phyloP scores from a whole-genome alignment of 371 early-diverging fungal species.

The Mucor piriformis region DNA sequence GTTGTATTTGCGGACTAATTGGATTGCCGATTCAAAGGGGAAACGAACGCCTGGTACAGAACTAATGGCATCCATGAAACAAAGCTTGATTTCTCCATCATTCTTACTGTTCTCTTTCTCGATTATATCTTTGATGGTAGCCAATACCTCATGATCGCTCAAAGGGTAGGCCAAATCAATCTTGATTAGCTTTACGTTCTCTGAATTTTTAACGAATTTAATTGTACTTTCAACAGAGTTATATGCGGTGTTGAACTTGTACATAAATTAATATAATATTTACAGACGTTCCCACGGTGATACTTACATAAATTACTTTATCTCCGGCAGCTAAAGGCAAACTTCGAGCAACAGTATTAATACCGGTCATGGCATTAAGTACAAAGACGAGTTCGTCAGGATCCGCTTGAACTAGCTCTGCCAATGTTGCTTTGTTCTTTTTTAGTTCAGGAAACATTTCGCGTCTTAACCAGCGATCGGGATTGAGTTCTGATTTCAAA shows the following conservation, averaged over 20 bases:
- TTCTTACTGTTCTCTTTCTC: slow-evolving; percentile 37
- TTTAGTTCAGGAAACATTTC: slow-evolving; percentile 12
- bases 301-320: slow-evolving; percentile 33
- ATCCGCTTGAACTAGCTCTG: slow-evolving; percentile 37
- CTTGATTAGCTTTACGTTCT: slow-evolving; percentile 35
- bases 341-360: slow-evolving; percentile 48
- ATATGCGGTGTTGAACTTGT: slow-evolving; percentile 51
- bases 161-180: slow-evolving; percentile 37
- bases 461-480: slow-evolving; percentile 25
- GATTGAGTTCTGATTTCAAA: slow-evolving; percentile 12
- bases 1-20: slow-evolving; percentile 48
- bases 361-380: slow-evolving; percentile 44
- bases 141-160: slow-evolving; percentile 33
- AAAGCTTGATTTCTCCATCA: slow-evolving; percentile 43
- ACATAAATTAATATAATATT: too few relatives aligned
- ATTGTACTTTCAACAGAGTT: slow-evolving; percentile 46
- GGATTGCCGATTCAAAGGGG: slow-evolving; percentile 60
- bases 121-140: slow-evolving; percentile 30
- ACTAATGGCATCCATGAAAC: slow-evolving; percentile 62
- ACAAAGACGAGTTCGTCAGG: slow-evolving; percentile 43
- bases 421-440: slow-evolving; percentile 8
- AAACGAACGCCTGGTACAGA: slow-evolving; percentile 60
- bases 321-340: slow-evolving; percentile 47
- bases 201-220: slow-evolving; percentile 34
- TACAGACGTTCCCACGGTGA: too few relatives aligned